These are phyloP conservation scores for Dactylellina parvicollis DNA, from an alignment of 2,329 filamentous ascomycete species.

Conservation along the genomic window DNA sequence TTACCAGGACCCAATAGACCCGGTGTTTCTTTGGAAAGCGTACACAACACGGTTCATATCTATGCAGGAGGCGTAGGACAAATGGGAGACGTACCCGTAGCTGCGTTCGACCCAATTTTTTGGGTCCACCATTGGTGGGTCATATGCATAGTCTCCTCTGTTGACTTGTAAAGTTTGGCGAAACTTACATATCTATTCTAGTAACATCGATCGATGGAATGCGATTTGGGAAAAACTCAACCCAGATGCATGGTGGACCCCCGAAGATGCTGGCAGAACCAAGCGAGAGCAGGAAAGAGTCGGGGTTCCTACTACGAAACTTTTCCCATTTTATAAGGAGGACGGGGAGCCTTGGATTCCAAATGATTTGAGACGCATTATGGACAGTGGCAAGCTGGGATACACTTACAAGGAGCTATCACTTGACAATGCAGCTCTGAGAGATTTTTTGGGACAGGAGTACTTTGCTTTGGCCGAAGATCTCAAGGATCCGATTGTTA, in stretches of 20 bases:
- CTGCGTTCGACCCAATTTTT: slow-evolving; percentile 44
- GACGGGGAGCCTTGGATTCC: not conserved
- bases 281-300: not conserved
- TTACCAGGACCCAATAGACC: not conserved
- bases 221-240: slow-evolving; percentile 35
- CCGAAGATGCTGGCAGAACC: not conserved
- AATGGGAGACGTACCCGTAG: slow-evolving; percentile 24
- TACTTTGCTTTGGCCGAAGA: slow-evolving; percentile 9
- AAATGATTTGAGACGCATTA: not conserved
- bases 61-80: slow-evolving; percentile 13
- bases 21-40: not conserved
- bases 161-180: not conserved
- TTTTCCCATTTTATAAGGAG: slow-evolving; percentile 2
- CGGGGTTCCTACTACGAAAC: not conserved
- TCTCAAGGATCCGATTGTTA: not conserved
- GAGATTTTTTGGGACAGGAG: not conserved
- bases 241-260: not conserved
- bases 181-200: not conserved
- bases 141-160: not conserved
- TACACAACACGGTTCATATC: slow-evolving; percentile 2
- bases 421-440: not conserved
- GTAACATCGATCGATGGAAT: slow-evolving; percentile 30
- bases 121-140: slow-evolving; percentile 41
- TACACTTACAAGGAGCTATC: slow-evolving; percentile 8
- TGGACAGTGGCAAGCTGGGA: not conserved